Base-by-base conservation (phyloP, 139 green algal genomes). In the Chlamydomonas schloesseri region DNA sequence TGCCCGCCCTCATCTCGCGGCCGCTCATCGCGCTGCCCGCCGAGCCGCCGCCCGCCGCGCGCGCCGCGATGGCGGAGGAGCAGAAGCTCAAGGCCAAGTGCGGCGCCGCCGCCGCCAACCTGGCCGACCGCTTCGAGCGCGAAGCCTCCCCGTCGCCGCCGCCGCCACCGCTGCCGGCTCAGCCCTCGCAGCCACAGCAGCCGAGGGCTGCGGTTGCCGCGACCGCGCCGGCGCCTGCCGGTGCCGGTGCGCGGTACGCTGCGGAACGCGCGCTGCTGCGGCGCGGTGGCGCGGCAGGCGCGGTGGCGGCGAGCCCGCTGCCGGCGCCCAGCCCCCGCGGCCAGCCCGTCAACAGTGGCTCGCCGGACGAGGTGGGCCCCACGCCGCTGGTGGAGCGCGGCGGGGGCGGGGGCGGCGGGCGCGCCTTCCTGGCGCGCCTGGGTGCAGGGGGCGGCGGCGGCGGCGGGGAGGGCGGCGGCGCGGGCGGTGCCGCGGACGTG, bases 361-460 rank as follows among this genome's bases (percentile, higher is more conserved):
- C 77, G 24, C 46, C 77, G 3, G 55, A 62, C 26, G 77, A 83
- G 62, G 62, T 83, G 37, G 77, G 77, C 17, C 77, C 77, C 21
- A 83, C 77, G 62, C 77, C 77, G 15, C 33, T 83, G 77, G 62
- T 65, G n/a, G 77, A 64, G 71, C 42, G n/a, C 29, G n/a, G 20
- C 13, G 69, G 69, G n/a, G 73, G 53, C 21, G 75, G 75, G 2
- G 26, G 36, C 3, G n/a, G n/a, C n/a, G n/a, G n/a, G n/a, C n/a
- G n/a, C n/a, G n/a, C n/a, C n/a, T 34, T 60, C 75, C 57, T 58
- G 14, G 71, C 75, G 33, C 57, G 75, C 5, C 10, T 82, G 57
- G 50, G 28, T 8, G 73, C n/a, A 3, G 33, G 50, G 55, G 55
- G 70, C 14, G 74, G 55, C 34, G 55, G 34, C n/a, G n/a, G n/a